Evolutionary conservation across 768 basidiomycete genomes (phyloP).

Genomic region (Termitomyces sp.): DNA sequence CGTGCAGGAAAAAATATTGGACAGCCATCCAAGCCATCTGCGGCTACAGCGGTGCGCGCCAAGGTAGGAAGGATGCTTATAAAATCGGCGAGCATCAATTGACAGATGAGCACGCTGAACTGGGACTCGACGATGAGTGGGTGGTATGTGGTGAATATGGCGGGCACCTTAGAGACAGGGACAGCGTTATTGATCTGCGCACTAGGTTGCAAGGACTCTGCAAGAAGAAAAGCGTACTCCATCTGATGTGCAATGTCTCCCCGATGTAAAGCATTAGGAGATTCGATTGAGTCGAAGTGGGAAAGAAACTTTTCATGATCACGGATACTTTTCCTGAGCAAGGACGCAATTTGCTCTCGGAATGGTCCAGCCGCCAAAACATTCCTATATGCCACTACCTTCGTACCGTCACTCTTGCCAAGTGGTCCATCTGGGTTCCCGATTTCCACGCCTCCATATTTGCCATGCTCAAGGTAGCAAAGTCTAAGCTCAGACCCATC

Average conservation of each 20-base stretch:
- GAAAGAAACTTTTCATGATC: conserved; percentile 83
- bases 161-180: conserved; percentile 39
- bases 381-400: conserved; percentile 58
- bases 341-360: conserved; percentile 51
- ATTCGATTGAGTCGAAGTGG: conserved; percentile 76
- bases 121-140: conserved; percentile 86
- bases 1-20: conserved; percentile 84
- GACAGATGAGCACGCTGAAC: conserved; percentile 71
- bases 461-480: conserved; percentile 69
- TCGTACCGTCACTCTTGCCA: conserved; percentile 51
- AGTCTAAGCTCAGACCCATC: conserved; percentile 77
- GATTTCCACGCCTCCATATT: conserved; percentile 83
- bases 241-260: conserved; percentile 48
- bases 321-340: conserved; percentile 71
- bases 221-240: conserved; percentile 64
- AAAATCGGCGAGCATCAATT: conserved; percentile 78
- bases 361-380: conserved; percentile 51
- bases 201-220: conserved; percentile 65
- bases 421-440: conserved; percentile 77
- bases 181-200: conserved; percentile 27
- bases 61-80: conserved; percentile 57
- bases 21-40: conserved; percentile 84
- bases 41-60: conserved; percentile 56
- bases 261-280: conserved; percentile 24
- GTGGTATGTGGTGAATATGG: conserved; percentile 86